phyloP scores from a whole-genome alignment of 176 grass and related monocot species.

The Cocos nucifera region DNA sequence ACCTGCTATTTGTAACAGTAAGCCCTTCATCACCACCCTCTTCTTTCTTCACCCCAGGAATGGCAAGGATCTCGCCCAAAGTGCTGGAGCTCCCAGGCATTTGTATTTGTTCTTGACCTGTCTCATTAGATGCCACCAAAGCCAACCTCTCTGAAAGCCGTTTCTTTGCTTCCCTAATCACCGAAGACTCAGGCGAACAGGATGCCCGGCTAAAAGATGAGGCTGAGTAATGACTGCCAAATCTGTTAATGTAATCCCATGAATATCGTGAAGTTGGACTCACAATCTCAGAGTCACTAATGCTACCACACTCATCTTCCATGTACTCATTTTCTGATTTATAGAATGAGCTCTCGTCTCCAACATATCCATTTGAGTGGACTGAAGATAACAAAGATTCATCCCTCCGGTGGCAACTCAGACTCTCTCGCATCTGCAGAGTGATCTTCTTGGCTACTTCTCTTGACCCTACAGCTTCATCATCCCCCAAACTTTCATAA shows the following conservation, averaged over 20 bases:
- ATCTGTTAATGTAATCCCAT: conserved; percentile 58
- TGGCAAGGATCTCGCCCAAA: conserved; percentile 87
- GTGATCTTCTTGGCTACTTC: conserved; percentile 19
- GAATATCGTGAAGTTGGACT: conserved; percentile 64
- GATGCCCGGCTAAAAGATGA: conserved; percentile 49
- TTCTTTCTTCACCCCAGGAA: conserved; percentile 53
- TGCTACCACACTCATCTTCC: conserved; percentile 46
- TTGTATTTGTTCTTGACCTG: conserved; percentile 32
- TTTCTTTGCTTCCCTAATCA: conserved; percentile 78
- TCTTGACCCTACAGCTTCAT: conserved; percentile 1
- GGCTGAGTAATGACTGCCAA: conserved; percentile 40
- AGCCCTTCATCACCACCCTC: not conserved
- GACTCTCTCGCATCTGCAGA: conserved; percentile 3
- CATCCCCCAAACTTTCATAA: conserved; percentile 27
- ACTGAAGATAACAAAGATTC: conserved; percentile 85
- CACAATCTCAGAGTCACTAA: conserved; percentile 49
- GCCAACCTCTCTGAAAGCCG: conserved; percentile 87
- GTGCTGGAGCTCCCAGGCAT: conserved; percentile 73
- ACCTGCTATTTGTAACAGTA: not conserved
- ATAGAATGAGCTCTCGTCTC: conserved; percentile 80
- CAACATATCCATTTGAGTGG: conserved; percentile 82
- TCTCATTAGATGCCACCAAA: conserved; percentile 44
- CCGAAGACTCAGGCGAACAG: conserved; percentile 64
- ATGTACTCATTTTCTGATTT: conserved; percentile 71
- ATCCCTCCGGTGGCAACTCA: conserved; percentile 38